Conservation (phyloP, 1,284 basidiomycete species). For the Xanthoconium separans region DNA sequence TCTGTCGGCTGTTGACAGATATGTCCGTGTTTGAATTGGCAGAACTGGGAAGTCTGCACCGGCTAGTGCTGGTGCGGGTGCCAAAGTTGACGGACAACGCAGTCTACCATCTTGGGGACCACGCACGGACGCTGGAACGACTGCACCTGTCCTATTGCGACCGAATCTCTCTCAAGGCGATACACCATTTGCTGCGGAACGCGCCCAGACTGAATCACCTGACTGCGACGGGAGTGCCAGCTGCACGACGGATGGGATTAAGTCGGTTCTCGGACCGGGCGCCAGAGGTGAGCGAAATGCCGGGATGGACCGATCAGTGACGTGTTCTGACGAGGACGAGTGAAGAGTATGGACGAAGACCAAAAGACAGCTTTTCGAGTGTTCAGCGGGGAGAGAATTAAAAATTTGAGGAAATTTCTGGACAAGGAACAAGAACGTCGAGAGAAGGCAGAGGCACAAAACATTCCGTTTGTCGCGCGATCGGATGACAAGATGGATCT, state of each 20-base stretch:
- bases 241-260: constrained; percentile 72
- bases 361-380: constrained; percentile 80
- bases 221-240: constrained; percentile 79
- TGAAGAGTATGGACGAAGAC: constrained; percentile 51
- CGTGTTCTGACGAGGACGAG: background rate
- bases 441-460: constrained; percentile 53
- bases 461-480: constrained; percentile 55
- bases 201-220: constrained; percentile 72
- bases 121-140: constrained; percentile 71
- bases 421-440: constrained; percentile 62
- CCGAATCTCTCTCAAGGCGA: constrained; percentile 74
- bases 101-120: constrained; percentile 63
- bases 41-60: constrained; percentile 67
- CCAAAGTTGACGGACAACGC: constrained; percentile 66
- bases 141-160: constrained; percentile 90
- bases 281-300: constrained; percentile 54
- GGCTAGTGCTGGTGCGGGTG: constrained; percentile 80
- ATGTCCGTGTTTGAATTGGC: constrained; percentile 83
- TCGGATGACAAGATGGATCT: constrained; percentile 62
- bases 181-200: constrained; percentile 72
- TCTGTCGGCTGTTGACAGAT: constrained; percentile 83
- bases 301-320: background rate
- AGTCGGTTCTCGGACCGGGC: constrained; percentile 78
- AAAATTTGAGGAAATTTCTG: constrained; percentile 60
- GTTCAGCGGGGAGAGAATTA: constrained; percentile 74